Conservation (phyloP, 1,139 yeast species). For the Hansenula lynferdii region DNA sequence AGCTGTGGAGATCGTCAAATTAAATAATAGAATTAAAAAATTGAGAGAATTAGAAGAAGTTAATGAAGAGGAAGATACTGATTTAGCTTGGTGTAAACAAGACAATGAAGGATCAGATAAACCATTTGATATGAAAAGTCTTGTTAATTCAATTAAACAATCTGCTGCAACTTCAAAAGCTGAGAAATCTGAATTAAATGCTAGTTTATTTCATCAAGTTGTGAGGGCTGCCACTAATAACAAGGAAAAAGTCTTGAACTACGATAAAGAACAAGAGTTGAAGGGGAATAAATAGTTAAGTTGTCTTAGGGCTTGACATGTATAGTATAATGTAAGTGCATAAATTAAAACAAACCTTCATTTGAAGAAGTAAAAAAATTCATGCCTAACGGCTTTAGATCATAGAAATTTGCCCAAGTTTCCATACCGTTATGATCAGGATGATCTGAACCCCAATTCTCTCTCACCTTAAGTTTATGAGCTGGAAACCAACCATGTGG, state of each 20-base stretch:
- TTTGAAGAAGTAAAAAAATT: slow-evolving; percentile 78
- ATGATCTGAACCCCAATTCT: slow-evolving; percentile 77
- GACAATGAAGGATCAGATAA: slow-evolving; percentile 20
- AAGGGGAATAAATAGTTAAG: too few relatives aligned
- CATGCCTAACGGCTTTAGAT: slow-evolving; percentile 58
- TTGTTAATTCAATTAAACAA: slow-evolving; percentile 9
- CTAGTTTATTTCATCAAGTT: slow-evolving; percentile 62
- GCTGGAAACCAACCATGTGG: slow-evolving; percentile 23
- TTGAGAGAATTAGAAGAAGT: slow-evolving; percentile 43
- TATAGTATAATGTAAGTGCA: neutral
- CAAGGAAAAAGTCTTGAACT: slow-evolving; percentile 50
- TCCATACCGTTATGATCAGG: slow-evolving; percentile 67
- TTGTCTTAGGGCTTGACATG: too few relatives aligned
- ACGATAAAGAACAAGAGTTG: slow-evolving; percentile 27
- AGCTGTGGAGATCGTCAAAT: slow-evolving; percentile 77
- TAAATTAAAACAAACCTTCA: slow-evolving; percentile 19
- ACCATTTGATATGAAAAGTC: slow-evolving; percentile 14
- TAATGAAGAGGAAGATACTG: too few relatives aligned
- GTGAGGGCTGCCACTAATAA: slow-evolving; percentile 68
- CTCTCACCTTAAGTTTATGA: slow-evolving; percentile 39
- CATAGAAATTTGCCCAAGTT: slow-evolving; percentile 65
- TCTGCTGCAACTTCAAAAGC: slow-evolving; percentile 3
- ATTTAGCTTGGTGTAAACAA: too few relatives aligned
- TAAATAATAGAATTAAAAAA: slow-evolving; percentile 68
- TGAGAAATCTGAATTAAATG: slow-evolving; percentile 28